Evolutionary conservation across 768 basidiomycete genomes (phyloP), one percentile per base, ranked within the genome.

Genomic region (Podaxis sp.): DNA sequence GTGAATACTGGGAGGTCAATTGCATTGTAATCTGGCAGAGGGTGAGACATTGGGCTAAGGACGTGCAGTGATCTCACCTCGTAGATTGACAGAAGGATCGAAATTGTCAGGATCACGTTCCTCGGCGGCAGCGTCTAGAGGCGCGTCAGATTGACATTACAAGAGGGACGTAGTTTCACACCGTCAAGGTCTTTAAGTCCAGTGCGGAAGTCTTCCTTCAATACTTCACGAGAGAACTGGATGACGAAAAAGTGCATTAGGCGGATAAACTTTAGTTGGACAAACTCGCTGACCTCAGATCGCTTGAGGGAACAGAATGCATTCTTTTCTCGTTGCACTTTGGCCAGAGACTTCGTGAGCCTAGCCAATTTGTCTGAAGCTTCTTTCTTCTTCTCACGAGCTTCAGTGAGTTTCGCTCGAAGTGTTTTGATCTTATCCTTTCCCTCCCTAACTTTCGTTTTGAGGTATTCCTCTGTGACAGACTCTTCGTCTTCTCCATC

Each of bases 1-100:
- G 83, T 84, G 69, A 87, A 87, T 10, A 85, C 84, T 1, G 86
- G 86, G 3, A 88, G 77, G 61, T 86, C 75, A 56, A 87, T 86
- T 1, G 74, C 77, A 28, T 79, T 77, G 63, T 87, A 87, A 66
- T 87, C 86, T 86, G 42, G 32, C 6, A n/a, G 25, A 9, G 36
- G 14, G 28, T 50, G 46, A 27, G 55, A 11, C 51, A 55, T 7
- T 25, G 40, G 18, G 48, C 42, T 47, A 40, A 16, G 23, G 14
- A 18, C 23, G 13, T 37, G 28, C 28, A 35, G 44, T 64, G 75
- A 23, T 66, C 21, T 48, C 7, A 84, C 83, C 76, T 62, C 85
- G 77, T 50, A 82, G 62, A 50, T 80, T 75, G n/a, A 73, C 67
- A 18, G 68, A 74, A 2, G 84, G 84, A 65, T 87, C 77, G 61